Base-by-base conservation (phyloP, 2,329 filamentous ascomycete species). In the Sphaerulina vaccinii region DNA sequence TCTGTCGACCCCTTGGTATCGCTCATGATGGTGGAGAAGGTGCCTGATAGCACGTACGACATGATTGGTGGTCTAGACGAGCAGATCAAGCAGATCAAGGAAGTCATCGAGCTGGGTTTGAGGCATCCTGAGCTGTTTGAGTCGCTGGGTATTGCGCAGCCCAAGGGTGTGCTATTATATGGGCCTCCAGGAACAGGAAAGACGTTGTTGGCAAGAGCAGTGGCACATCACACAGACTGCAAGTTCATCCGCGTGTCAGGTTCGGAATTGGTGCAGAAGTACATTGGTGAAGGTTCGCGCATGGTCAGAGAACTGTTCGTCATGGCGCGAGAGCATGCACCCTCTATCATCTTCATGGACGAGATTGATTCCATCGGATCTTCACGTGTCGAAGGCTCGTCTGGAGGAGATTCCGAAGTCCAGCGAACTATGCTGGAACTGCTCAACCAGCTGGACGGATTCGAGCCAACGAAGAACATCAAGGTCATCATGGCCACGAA, bases 401-500 rank as follows among this genome's bases (percentile, higher is more conserved):
- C 89, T 16, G 91, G 91, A 47, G 93, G 93, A 67, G 93, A 99
- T 70, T 96, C 91, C 1, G 93, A 99, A 74, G 93, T 99, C 47
- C 93, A 99, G 76, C 86, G 93, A 66, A 99, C 93, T 41, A 99
- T 99, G 93, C 76, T 99, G 75, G 93, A 99, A 73, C 79, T 99
- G 55, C 84, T 99, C 60, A 99, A 99, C 77, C 93, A 99, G 78
- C 83, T 99, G 55, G 93, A 99, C 70, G 93, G 93, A 44, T 99
- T 99, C 73, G 93, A 97, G 75, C 93, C 93, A 5, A 97, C 92
- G 40, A 66, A 65, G 79, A 96, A 97, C 76, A 99, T 99, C 84
- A 99, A 99, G 75, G 90, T 99, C 71, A 95, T 99, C 76, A 99
- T 99, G 92, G 93, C 93, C 49, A 99, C 93, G 42, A 99, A 99